Evolutionary conservation across 495 filamentous ascomycete species (phyloP).

Genomic region (Eremomyces bilateralis): DNA sequence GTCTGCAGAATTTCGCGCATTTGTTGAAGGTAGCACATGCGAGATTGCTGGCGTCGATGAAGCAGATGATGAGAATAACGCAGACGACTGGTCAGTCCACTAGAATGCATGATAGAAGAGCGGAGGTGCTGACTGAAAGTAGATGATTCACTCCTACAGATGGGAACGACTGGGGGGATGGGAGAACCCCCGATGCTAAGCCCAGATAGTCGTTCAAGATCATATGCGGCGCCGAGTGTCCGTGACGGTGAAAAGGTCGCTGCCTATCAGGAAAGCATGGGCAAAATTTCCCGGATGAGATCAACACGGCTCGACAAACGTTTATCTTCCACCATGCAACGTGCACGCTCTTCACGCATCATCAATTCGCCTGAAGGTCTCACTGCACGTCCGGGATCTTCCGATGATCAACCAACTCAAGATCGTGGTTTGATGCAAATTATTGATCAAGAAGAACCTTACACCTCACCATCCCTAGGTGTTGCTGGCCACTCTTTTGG

Average conservation of each 20-base stretch:
- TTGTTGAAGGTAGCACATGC: constrained; percentile 80
- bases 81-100: constrained; percentile 38
- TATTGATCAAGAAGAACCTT: no score
- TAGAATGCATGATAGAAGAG: no score
- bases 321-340: constrained; percentile 74
- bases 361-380: constrained; percentile 77
- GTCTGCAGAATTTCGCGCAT: constrained; percentile 86
- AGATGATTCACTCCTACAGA: no score
- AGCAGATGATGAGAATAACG: constrained; percentile 57
- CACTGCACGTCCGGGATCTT: constrained; percentile 54
- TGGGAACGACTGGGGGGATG: no score
- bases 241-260: constrained; percentile 26
- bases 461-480: no score
- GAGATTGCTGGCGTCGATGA: constrained; percentile 66
- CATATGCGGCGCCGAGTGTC: constrained; percentile 37
- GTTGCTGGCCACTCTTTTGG: no score
- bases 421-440: constrained; percentile 79
- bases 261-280: constrained; percentile 86
- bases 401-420: constrained; percentile 37
- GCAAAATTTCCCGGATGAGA: constrained; percentile 74
- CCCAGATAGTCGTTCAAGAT: constrained; percentile 49
- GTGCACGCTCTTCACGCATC: constrained; percentile 73
- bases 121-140: no score
- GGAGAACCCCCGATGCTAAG: constrained; percentile 29
- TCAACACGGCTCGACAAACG: constrained; percentile 89